Base-by-base conservation (phyloP, 2,329 filamentous ascomycete genomes). In the Pseudocercospora vitis region DNA sequence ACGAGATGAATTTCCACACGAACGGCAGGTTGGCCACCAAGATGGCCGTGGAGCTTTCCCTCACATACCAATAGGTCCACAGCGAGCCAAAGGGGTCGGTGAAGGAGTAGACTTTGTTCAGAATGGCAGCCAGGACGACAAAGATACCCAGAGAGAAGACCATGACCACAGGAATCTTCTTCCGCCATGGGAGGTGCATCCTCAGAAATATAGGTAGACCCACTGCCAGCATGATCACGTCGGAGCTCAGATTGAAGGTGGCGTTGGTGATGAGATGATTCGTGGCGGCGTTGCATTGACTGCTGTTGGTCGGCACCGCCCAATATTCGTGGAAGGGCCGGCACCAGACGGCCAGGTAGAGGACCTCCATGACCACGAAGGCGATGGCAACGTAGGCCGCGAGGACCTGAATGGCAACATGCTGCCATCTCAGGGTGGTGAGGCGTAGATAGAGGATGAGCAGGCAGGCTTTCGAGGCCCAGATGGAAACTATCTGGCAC, bases 61-160 rank as follows among this genome's bases (percentile, higher is more conserved):
- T 76, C 7, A 82, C 76, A 58, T 83, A 83, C 81, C 82, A 85
- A 59, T 78, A 78, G 0, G 82, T 76, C 73, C 82, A 85, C 31
- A 78, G 68, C 11, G 73, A 71, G 2, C 78, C 79, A 64, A 81
- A 84, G 0, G 79, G 79, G 16, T 81, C 68, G 12, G 70, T 76
- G 55, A 85, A 83, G 39, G 80, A 82, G 69, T 83, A 83, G 63
- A 82, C 81, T 55, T 84, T 83, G 70, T 83, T 85, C 12, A 85
- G 70, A 4, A 80, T 75, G 8, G 81, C 80, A 14, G 79, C 78
- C 11, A 85, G 69, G 47, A 85, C 81, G 61, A 78, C 70, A 55
- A 82, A 79, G 3, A 78, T 63, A 1, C 83, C 83, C 2, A 85
- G 71, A 2, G 76, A 72, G 65, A 86, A 84, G 24, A 85, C 75